A percentile compares a stretch with the other conserved stretches of the same genome.
Conservation (phyloP, 768 basidiomycete genomes). For the Leccinum subtestaceum region DNA sequence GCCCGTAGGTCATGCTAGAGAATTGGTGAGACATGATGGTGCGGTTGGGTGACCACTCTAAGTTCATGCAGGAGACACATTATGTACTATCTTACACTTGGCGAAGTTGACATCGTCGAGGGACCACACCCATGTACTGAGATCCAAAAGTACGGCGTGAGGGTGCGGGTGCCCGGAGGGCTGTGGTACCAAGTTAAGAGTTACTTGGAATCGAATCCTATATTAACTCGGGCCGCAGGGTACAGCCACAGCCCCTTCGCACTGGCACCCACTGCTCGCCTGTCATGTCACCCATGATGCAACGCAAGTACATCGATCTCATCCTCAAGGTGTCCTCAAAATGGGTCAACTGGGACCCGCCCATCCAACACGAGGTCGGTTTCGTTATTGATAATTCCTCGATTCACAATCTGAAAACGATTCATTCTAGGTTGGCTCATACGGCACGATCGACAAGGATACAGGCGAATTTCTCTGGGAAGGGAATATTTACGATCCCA, state of each 20-base stretch:
- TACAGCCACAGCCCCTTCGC: too few relatives aligned
- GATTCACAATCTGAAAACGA: neutral
- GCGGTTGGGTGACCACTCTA: neutral
- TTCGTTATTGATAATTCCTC: neutral
- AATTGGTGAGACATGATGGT: neutral
- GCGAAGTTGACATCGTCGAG: neutral
- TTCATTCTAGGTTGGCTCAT: constrained; percentile 33
- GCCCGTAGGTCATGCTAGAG: neutral
- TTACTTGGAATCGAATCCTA: too few relatives aligned
- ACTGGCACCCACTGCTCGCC: neutral
- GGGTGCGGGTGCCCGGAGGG: too few relatives aligned
- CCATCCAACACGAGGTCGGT: constrained; percentile 25
- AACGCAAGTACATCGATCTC: constrained; percentile 38
- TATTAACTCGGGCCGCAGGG: too few relatives aligned
- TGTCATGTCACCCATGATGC: constrained; percentile 12
- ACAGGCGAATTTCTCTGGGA: constrained; percentile 32
- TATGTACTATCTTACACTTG: neutral
- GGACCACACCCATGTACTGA: too few relatives aligned
- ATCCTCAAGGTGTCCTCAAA: constrained; percentile 31
- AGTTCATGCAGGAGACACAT: neutral
- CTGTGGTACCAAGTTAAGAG: too few relatives aligned
- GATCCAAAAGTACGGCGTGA: too few relatives aligned
- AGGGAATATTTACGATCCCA: constrained; percentile 34
- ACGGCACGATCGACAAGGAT: constrained; percentile 31
- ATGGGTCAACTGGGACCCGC: constrained; percentile 39